A percentile compares a stretch with the other conserved stretches of the same genome.
Conservation (phyloP, 108 stramenopile genomes). For the Stephanodiscus triporus region DNA sequence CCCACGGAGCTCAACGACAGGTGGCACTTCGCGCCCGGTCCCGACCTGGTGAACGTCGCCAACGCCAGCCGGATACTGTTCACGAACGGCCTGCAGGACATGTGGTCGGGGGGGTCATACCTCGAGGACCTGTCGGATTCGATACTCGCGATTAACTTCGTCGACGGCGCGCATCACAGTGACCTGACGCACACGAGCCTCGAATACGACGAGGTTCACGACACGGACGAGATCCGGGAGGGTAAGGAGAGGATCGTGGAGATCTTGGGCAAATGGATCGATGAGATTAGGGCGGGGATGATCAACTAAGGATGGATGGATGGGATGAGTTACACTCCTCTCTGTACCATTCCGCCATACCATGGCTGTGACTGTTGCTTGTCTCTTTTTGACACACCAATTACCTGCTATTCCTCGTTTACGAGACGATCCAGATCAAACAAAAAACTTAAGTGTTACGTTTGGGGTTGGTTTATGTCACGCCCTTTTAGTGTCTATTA, state of each 20-base stretch:
- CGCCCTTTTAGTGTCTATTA: too few species aligned
- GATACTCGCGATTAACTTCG: conserved; percentile 71
- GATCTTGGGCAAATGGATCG: conserved; percentile 61
- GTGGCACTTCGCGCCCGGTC: conserved; percentile 48
- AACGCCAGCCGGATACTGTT: conserved; percentile 65
- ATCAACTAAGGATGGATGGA: neutral
- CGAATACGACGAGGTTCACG: conserved; percentile 35
- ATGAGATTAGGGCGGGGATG: conserved; percentile 24
- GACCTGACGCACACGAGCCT: conserved; percentile 61
- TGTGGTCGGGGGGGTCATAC: conserved; percentile 60
- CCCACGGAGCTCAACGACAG: conserved; percentile 27
- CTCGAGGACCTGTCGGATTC: conserved; percentile 47
- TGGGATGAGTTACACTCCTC: too few species aligned
- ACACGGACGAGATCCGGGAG: conserved; percentile 68
- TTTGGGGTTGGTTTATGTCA: too few species aligned
- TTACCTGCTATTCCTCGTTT: too few species aligned
- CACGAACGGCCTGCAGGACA: conserved; percentile 73
- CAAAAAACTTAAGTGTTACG: too few species aligned
- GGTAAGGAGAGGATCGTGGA: conserved; percentile 55
- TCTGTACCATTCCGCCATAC: too few species aligned
- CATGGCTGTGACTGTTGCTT: too few species aligned
- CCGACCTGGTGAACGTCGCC: conserved; percentile 55
- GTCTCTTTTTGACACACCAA: too few species aligned
- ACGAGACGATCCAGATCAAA: too few species aligned
- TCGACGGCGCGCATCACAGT: conserved; percentile 82